Conservation (phyloP, 139 green algal genomes). For the Chlamydomonas urium region DNA sequence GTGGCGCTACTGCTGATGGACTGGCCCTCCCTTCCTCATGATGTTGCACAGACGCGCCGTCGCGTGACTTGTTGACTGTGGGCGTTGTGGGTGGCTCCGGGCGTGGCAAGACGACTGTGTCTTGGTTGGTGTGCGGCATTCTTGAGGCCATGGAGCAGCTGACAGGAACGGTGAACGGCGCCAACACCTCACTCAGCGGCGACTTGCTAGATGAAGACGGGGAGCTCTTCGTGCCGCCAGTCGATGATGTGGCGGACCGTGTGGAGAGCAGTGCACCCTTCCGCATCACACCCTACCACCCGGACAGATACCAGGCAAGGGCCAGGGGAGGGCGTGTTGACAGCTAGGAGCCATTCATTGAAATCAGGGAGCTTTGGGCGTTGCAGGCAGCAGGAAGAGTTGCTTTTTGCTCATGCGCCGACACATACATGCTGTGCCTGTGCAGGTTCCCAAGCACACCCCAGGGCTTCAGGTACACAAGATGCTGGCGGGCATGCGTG, state of each 20-base stretch:
- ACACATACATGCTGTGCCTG: no score
- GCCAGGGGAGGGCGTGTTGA: no score
- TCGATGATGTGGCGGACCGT: slow-evolving; percentile 60
- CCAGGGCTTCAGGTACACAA: slow-evolving; percentile 56
- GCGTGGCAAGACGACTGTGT: slow-evolving; percentile 96
- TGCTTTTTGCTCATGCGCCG: no score
- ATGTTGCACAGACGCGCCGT: slow-evolving; percentile 42
- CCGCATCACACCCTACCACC: slow-evolving; percentile 67
- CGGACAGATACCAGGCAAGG: neutral
- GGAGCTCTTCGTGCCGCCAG: slow-evolving; percentile 62
- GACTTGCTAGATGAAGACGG: slow-evolving; percentile 64
- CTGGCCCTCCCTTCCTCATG: no score
- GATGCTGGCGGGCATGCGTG: slow-evolving; percentile 73
- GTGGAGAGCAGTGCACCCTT: slow-evolving; percentile 68
- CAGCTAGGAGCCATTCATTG: no score
- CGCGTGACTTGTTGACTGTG: slow-evolving; percentile 46
- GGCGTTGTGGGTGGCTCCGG: slow-evolving; percentile 72
- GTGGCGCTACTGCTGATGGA: no score
- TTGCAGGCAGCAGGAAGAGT: no score
- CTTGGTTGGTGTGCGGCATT: slow-evolving; percentile 84
- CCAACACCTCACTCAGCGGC: slow-evolving; percentile 69
- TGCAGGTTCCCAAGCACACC: no score
- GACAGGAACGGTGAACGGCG: slow-evolving; percentile 63
- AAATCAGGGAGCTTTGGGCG: no score
- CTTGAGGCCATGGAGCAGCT: slow-evolving; percentile 76